These are phyloP conservation scores for Tremella yokohamensis DNA, from an alignment of 768 basidiomycete species.

Conservation along the genomic window DNA sequence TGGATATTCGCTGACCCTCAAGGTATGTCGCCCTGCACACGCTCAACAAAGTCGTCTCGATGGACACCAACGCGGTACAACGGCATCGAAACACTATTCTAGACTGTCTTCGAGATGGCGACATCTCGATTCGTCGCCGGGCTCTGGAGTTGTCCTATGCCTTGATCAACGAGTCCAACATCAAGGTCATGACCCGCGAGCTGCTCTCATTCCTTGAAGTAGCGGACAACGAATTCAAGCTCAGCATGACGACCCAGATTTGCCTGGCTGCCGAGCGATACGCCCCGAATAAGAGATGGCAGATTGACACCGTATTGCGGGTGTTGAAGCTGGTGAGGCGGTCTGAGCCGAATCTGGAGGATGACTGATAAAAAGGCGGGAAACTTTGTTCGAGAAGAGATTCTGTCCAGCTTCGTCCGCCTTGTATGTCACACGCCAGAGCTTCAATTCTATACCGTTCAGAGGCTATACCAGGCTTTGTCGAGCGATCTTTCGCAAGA, in stretches of 20 bases:
- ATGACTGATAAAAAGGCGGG: conserved; percentile 65
- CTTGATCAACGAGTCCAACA: conserved; percentile 89
- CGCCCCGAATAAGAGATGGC: conserved; percentile 97
- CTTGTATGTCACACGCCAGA: conserved; percentile 96
- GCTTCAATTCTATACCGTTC: conserved; percentile 89
- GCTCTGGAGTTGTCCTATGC: conserved; percentile 97
- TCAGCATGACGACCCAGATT: conserved; percentile 96
- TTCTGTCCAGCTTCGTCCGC: conserved; percentile 88
- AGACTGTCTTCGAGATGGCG: conserved; percentile 98
- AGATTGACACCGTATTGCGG: conserved; percentile 93
- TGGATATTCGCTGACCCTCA: not conserved
- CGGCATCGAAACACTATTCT: conserved; percentile 96
- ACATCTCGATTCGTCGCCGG: conserved; percentile 94
- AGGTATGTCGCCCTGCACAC: conserved; percentile 98
- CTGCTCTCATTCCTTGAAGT: conserved; percentile 94
- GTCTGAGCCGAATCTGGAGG: not conserved
- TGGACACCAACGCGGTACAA: conserved; percentile 97
- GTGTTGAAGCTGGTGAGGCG: conserved; percentile 77
- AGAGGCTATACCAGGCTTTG: conserved; percentile 81
- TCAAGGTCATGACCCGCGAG: conserved; percentile 85
- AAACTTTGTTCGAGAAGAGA: conserved; percentile 95
- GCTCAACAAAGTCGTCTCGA: conserved; percentile 93
- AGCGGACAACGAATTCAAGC: conserved; percentile 98
- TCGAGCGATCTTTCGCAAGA: conserved; percentile 93
- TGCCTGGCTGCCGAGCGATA: conserved; percentile 91